A percentile compares a stretch with the other conserved stretches of the same genome.
These are phyloP conservation scores for Garcia nutans DNA, from an alignment of 345 rosid genomes.

Conservation along the genomic window DNA sequence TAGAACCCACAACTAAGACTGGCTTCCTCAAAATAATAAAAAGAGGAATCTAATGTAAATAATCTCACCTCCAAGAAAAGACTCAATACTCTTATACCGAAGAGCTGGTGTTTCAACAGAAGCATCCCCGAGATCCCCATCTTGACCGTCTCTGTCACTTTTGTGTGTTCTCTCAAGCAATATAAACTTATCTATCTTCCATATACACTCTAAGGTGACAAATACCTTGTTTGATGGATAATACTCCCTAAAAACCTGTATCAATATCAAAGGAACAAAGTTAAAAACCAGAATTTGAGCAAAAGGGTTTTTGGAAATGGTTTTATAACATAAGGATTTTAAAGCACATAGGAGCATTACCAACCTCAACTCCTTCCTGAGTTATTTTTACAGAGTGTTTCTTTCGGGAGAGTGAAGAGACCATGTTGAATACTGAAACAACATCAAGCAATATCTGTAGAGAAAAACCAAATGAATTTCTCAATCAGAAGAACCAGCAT, in stretches of 20 bases:
- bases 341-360: conserved; percentile 5
- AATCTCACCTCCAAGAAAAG: conserved; percentile 63
- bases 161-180: conserved; percentile 52
- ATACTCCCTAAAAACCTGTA: conserved; percentile 70
- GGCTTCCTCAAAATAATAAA: neutral
- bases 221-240: conserved; percentile 56
- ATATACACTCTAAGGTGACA: conserved; percentile 54
- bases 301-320: neutral
- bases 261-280: conserved; percentile 5
- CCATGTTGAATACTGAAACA: conserved; percentile 64
- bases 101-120: conserved; percentile 31
- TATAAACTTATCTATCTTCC: conserved; percentile 61
- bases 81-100: conserved; percentile 44
- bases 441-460: conserved; percentile 74
- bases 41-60: neutral
- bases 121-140: conserved; percentile 28
- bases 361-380: conserved; percentile 72
- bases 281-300: neutral
- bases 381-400: conserved; percentile 73
- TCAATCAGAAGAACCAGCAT: neutral
- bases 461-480: neutral
- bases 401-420: conserved; percentile 59
- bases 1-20: neutral
- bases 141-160: conserved; percentile 32
- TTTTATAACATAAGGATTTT: conserved; percentile 6